Base-by-base conservation (phyloP, 768 basidiomycete genomes). In the Glaciozyma antarctica region DNA sequence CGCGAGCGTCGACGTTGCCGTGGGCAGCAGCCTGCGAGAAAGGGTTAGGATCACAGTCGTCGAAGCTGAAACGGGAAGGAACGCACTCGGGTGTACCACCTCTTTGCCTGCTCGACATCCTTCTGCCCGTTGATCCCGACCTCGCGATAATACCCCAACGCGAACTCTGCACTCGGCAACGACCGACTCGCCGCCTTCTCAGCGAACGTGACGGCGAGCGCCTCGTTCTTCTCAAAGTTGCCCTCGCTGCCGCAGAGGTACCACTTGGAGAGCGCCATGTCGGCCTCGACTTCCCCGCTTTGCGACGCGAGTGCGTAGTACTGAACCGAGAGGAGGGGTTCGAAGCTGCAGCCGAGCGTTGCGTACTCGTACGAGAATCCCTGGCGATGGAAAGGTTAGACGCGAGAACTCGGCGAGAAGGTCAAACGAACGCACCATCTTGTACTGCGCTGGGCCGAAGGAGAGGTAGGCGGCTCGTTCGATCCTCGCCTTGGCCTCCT, bases 221-320 rank as follows among this genome's bases (percentile, higher is more conserved):
- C 78, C 47, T 67, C 64, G 58, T 65, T 66, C 64, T 69, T 68
- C 9, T 72, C 71, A 41, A 72, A 71, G n/a, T 75, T 74, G 7
- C 75, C 78, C 16, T 79, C 79, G 0, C 86, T 85, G 5, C 93
- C 93, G 74, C 91, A 93, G 57, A 98, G 78, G 80, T 95, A 97
- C 93, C 94, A 98, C 77, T 95, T 97, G 76, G 84, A 86, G 60
- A 97, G 81, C 3, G 91, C 63, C 91, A 97, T 93, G 75, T 98
- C 91, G 0, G 94, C 94, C 75, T 97, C 92, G 28, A 82, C 81
- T 76, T 95, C 90, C 43, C 89, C 88, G 65, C 87, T 84, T 76
- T 93, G 86, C 63, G 84, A 86, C 0, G 88, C 90, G 2, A 77
- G 76, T 19, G 75, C 75, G 76, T 97, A 97, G 75, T 90, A 97